Evolutionary conservation across 202 grass and related monocot genomes (phyloP).

Genomic region (Sporobolus alterniflorus): DNA sequence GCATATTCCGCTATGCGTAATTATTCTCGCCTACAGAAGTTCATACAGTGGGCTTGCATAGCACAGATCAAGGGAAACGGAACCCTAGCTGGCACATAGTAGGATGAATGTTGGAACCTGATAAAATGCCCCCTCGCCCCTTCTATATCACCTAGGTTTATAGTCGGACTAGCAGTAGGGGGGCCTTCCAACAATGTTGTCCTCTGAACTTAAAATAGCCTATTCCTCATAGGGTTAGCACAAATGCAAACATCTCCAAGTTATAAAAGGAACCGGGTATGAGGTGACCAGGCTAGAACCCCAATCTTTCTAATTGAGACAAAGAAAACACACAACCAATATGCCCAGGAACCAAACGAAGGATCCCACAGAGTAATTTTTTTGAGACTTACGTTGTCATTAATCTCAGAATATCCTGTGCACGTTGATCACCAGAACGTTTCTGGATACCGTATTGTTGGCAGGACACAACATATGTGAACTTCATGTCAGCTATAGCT

Average conservation of each 20-base stretch:
- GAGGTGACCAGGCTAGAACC: neutral
- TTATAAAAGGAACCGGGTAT: neutral
- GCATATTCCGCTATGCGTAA: too few species aligned
- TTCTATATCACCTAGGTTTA: too few species aligned
- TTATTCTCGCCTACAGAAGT: too few species aligned
- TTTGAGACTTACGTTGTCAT: conserved; percentile 80
- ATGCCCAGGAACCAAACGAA: neutral
- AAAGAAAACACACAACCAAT: conserved; percentile 23
- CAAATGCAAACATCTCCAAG: neutral
- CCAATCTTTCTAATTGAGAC: neutral
- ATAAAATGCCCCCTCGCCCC: too few species aligned
- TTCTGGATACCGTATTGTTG: conserved; percentile 96
- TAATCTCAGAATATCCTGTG: conserved; percentile 94
- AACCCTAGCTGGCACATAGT: too few species aligned
- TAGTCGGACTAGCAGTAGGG: too few species aligned
- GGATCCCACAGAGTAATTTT: conserved; percentile 11
- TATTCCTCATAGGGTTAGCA: neutral
- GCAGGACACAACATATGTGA: conserved; percentile 97
- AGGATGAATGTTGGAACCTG: too few species aligned
- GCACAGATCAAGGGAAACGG: too few species aligned
- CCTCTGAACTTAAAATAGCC: conserved; percentile 6
- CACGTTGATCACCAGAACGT: conserved; percentile 64
- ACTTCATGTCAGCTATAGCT: conserved; percentile 98
- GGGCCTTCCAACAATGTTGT: too few species aligned
- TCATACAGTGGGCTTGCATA: too few species aligned